Conservation (phyloP, 1,284 basidiomycete genomes). For the Ceratobasidium sp. region DNA sequence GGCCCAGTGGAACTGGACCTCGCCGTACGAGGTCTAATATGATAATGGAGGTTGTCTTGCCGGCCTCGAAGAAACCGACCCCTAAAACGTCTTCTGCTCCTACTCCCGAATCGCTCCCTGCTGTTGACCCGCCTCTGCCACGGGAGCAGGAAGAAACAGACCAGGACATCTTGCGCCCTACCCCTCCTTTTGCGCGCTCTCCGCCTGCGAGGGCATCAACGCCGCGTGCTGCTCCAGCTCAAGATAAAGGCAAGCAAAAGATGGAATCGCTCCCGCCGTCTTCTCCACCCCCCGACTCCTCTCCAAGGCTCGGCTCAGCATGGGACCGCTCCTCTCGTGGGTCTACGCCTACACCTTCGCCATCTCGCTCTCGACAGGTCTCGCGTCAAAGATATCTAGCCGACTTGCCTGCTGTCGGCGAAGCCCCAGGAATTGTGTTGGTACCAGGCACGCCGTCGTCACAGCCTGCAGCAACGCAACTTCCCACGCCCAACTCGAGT, state of each 20-base stretch:
- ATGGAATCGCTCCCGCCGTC: conserved; percentile 35
- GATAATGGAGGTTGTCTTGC: conserved; percentile 36
- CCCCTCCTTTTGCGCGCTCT: background rate
- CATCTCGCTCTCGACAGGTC: conserved; percentile 25
- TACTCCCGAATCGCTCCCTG: conserved; percentile 2
- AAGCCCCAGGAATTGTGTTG: background rate
- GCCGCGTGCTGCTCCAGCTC: background rate
- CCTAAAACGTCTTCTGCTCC: conserved; percentile 34
- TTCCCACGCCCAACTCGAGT: conserved; percentile 18
- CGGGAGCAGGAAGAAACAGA: background rate
- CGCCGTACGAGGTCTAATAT: conserved; percentile 18
- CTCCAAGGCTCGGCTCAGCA: background rate
- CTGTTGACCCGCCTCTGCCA: background rate
- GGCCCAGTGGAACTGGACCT: background rate
- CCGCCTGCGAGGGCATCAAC: conserved; percentile 10
- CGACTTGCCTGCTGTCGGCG: background rate
- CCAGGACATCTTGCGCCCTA: background rate
- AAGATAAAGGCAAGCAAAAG: background rate
- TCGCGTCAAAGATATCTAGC: conserved; percentile 4
- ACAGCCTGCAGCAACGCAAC: background rate
- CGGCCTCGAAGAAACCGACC: conserved; percentile 35
- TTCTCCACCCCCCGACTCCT: conserved; percentile 28
- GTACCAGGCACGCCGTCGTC: conserved; percentile 7
- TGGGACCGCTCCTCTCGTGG: conserved; percentile 28
- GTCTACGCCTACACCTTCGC: conserved; percentile 28